A percentile compares a stretch with the other conserved stretches of the same genome.
Evolutionary conservation across 768 basidiomycete genomes (phyloP).

Genomic region (Pulveroboletus ravenelii): DNA sequence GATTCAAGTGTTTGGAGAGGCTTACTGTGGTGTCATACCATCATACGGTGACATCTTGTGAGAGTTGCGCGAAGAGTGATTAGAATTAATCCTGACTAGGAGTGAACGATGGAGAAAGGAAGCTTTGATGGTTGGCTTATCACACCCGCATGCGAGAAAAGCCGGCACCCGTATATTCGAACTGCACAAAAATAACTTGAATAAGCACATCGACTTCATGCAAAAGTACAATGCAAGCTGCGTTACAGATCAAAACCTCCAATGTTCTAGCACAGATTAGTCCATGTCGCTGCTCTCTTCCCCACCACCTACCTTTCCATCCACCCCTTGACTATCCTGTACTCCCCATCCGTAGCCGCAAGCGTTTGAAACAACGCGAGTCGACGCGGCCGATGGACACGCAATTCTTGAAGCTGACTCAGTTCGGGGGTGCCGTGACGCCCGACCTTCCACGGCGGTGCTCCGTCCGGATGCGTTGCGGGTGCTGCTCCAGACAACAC

Average conservation of each 20-base stretch:
- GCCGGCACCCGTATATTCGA: not conserved
- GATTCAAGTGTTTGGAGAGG: too few species aligned
- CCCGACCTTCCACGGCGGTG: constrained; percentile 17
- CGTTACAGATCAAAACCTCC: constrained; percentile 9
- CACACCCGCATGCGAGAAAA: too few species aligned
- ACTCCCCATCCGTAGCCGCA: constrained; percentile 19
- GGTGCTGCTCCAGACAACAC: constrained; percentile 46
- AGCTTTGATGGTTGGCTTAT: too few species aligned
- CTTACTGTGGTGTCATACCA: too few species aligned
- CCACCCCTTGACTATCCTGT: constrained; percentile 16
- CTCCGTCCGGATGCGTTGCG: constrained; percentile 19
- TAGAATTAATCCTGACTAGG: too few species aligned
- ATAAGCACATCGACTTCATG: not conserved
- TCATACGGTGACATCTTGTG: too few species aligned
- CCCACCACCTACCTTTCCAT: constrained; percentile 14
- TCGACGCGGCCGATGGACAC: constrained; percentile 14
- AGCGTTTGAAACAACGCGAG: constrained; percentile 3
- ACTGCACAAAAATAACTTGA: not conserved
- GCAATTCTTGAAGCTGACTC: constrained; percentile 16
- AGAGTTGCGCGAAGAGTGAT: too few species aligned
- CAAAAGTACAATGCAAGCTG: constrained; percentile 2
- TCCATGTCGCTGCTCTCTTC: constrained; percentile 12
- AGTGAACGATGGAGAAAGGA: too few species aligned
- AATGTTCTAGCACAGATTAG: constrained; percentile 4
- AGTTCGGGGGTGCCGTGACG: constrained; percentile 18